These are phyloP conservation scores for Peronospora farinosa DNA, from an alignment of 352 stramenopile species.

Conservation along the genomic window DNA sequence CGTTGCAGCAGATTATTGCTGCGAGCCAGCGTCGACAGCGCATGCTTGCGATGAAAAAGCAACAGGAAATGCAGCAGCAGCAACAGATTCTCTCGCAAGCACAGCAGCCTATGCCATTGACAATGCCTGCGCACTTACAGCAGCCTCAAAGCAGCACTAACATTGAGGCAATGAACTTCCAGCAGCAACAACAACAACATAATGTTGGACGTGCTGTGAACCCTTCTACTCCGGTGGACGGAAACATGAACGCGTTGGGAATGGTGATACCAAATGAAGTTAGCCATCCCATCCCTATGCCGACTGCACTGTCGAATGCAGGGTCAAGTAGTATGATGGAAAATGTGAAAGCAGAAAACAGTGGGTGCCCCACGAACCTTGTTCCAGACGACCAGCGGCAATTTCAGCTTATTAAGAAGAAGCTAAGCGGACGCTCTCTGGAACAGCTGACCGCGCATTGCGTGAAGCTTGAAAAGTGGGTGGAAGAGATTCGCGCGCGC, in stretches of 20 bases:
- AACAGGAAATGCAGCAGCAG: conserved; percentile 34
- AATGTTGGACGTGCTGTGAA: conserved; percentile 13
- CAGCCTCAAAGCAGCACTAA: conserved; percentile 21
- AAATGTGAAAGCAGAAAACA: conserved; percentile 19
- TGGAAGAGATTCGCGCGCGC: conserved; percentile 67
- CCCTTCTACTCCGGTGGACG: conserved; percentile 1
- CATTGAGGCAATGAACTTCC: conserved; percentile 12
- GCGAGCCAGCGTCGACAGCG: conserved; percentile 54
- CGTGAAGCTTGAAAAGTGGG: conserved; percentile 76
- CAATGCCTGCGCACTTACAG: conserved; percentile 31
- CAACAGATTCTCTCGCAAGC: conserved; percentile 22
- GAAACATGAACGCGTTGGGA: conserved; percentile 21
- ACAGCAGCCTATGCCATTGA: conserved; percentile 13
- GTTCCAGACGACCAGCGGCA: conserved; percentile 66
- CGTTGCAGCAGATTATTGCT: conserved; percentile 72
- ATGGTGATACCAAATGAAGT: conserved; percentile 26
- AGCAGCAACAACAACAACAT: conserved; percentile 30
- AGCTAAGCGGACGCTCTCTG: conserved; percentile 54
- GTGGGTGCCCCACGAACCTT: conserved; percentile 36
- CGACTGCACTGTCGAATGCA: conserved; percentile 8
- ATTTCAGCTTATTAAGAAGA: conserved; percentile 64
- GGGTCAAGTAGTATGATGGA: conserved; percentile 12
- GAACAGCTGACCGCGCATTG: conserved; percentile 75
- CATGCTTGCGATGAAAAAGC: conserved; percentile 40
- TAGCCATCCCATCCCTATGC: conserved; percentile 10